These are phyloP conservation scores for Aspergillus sp. DNA, from an alignment of 2,329 filamentous ascomycete species.

Conservation along the genomic window DNA sequence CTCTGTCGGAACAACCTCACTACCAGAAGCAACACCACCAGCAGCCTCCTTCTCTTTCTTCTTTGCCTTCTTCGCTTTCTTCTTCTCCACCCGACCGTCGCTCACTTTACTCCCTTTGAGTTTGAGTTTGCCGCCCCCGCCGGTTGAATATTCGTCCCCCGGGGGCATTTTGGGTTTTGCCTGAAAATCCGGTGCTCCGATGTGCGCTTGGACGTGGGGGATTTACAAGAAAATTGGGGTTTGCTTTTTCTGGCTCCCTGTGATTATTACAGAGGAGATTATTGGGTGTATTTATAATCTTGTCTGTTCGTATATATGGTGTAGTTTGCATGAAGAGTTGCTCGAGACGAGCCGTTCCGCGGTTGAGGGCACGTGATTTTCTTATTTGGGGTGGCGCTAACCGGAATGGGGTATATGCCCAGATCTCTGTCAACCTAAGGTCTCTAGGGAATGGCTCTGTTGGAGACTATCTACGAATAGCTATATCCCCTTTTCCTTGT, in stretches of 20 bases:
- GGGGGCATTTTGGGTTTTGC: slow-evolving; percentile 1
- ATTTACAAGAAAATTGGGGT: background rate
- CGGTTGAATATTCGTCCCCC: slow-evolving; percentile 59
- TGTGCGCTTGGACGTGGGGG: too few species aligned
- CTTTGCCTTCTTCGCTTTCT: slow-evolving; percentile 47
- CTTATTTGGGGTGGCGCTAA: background rate
- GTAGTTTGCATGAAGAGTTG: background rate
- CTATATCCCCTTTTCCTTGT: too few species aligned
- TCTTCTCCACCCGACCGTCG: slow-evolving; percentile 38
- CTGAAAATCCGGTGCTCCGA: background rate
- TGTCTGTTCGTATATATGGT: slow-evolving; percentile 10
- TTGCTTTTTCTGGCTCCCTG: too few species aligned
- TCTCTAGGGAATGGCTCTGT: background rate
- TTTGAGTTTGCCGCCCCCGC: slow-evolving; percentile 68
- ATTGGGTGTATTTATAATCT: too few species aligned
- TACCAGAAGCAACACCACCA: slow-evolving; percentile 12
- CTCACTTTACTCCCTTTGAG: slow-evolving; percentile 70
- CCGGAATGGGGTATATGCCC: background rate
- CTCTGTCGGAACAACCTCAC: slow-evolving; percentile 7
- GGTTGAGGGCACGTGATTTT: background rate
- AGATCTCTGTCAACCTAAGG: background rate
- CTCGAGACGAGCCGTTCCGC: background rate
- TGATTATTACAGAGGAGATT: too few species aligned
- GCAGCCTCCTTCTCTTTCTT: slow-evolving; percentile 25
- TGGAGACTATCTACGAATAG: background rate